Evolutionary conservation across 805 yeast genomes (phyloP).

Genomic region (Yamadazyma tumulicola): DNA sequence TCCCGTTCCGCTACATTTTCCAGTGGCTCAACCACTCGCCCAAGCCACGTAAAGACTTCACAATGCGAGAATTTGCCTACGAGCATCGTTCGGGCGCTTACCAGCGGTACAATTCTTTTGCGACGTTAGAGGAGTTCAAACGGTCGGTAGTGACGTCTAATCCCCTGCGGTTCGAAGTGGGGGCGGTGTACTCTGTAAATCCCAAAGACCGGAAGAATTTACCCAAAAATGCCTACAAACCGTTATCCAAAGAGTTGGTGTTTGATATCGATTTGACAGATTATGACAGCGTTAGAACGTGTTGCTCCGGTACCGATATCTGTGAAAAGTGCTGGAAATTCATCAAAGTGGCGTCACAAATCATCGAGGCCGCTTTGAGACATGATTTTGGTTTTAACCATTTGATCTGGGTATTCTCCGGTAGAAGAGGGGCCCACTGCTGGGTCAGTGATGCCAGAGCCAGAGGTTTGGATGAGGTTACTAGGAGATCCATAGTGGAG

Average conservation of each 20-base stretch:
- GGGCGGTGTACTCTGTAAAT: slow-evolving; percentile 83
- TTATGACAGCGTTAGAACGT: slow-evolving; percentile 89
- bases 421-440: slow-evolving; percentile 98
- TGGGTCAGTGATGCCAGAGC: slow-evolving; percentile 93
- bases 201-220: slow-evolving; percentile 82
- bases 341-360: slow-evolving; percentile 76
- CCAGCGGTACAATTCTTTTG: slow-evolving; percentile 81
- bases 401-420: slow-evolving; percentile 93
- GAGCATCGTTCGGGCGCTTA: slow-evolving; percentile 86
- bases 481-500: slow-evolving; percentile 76
- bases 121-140: slow-evolving; percentile 67
- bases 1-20: slow-evolving; percentile 78
- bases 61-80: slow-evolving; percentile 90
- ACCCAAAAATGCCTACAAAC: slow-evolving; percentile 73
- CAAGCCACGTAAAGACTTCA: slow-evolving; percentile 68
- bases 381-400: slow-evolving; percentile 89
- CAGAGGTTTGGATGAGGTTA: slow-evolving; percentile 63
- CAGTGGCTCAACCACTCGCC: slow-evolving; percentile 89
- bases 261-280: slow-evolving; percentile 98
- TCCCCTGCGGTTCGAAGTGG: slow-evolving; percentile 92
- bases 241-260: slow-evolving; percentile 82
- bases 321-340: slow-evolving; percentile 93
- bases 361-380: slow-evolving; percentile 65
- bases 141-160: slow-evolving; percentile 66
- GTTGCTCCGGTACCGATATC: slow-evolving; percentile 82